Evolutionary conservation across 306 rosid genomes (phyloP).

Genomic region (Vachellia pachyceras): DNA sequence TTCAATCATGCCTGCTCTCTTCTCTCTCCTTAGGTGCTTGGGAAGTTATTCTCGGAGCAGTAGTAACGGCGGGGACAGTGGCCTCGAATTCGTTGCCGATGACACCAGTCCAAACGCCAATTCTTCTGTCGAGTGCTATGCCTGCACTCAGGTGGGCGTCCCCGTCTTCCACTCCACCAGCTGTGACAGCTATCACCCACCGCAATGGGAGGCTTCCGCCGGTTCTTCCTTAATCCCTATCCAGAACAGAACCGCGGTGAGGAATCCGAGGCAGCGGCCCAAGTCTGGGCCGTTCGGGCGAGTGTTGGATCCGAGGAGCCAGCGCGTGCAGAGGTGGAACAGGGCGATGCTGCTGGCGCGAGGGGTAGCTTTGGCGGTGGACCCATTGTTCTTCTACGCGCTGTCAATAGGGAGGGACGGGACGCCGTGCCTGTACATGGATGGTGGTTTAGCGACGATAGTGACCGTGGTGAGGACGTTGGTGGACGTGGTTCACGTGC

Average conservation of each 20-base stretch:
- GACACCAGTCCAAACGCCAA: slow-evolving; percentile 33
- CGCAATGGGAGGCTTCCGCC: slow-evolving; percentile 92
- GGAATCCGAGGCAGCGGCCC: slow-evolving; percentile 2
- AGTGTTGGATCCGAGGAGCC: slow-evolving; percentile 81
- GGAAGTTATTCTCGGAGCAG: slow-evolving; percentile 17
- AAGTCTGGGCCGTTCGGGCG: slow-evolving; percentile 53
- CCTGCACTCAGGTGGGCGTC: slow-evolving; percentile 86
- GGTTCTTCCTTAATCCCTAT: slow-evolving; percentile 84
- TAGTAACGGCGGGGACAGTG: slow-evolving; percentile 15
- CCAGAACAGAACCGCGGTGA: slow-evolving; percentile 36
- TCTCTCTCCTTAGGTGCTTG: slow-evolving; percentile 70
- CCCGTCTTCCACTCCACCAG: slow-evolving; percentile 97
- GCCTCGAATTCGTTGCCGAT: slow-evolving; percentile 1
- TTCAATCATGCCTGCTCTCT: slow-evolving; percentile 69
- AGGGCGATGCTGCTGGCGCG: slow-evolving; percentile 80
- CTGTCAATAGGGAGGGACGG: slow-evolving; percentile 87
- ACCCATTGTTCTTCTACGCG: slow-evolving; percentile 89
- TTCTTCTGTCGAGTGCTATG: slow-evolving; percentile 73
- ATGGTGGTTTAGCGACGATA: slow-evolving; percentile 73
- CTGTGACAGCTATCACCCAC: slow-evolving; percentile 73
- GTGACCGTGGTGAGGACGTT: slow-evolving; percentile 74
- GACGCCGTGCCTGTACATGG: slow-evolving; percentile 91
- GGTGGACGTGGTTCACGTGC: slow-evolving; percentile 75
- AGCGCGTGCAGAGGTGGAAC: slow-evolving; percentile 89
- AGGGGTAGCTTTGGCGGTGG: slow-evolving; percentile 86